Base-by-base conservation (phyloP, 805 yeast genomes). In the Starmerella floris region DNA sequence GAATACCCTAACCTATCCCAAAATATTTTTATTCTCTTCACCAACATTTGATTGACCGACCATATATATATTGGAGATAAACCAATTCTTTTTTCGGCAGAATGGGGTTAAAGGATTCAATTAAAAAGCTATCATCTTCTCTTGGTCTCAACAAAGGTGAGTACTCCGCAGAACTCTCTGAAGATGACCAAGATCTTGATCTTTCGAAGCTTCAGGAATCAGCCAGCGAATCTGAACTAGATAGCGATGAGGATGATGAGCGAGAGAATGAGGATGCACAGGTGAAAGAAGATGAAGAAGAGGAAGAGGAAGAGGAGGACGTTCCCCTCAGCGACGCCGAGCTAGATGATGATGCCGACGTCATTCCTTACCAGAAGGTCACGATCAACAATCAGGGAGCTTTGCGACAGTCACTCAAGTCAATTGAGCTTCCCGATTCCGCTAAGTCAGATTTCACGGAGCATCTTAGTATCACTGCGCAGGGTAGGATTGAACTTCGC, bases 371-470 rank as follows among this genome's bases (percentile, higher is more conserved):
- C 63, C 84, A 91, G 44, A 87, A 87, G 61, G 70, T 84, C 39
- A 87, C 95, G 11, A 68, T 88, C 50, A 85, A 91, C 63, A 88
- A 91, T 64, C 69, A 67, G 37, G 78, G 82, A n/a, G 97, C 98
- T 3, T 55, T 66, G 32, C 46, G 51, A 31, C 55, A 55, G 36
- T 48, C 64, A 20, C 49, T 59, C 16, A 48, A 52, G 13, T 26
- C 55, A 8, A 56, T 66, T 39, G 53, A 49, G 28, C 55, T 66
- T 19, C 81, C 83, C 15, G 31, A 32, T 17, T 70, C 76, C 72
- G 62, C 68, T 17, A 76, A 76, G 53, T 73, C 74, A 53, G 66
- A 82, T 5, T 88, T 91, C 64, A 74, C 72, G 50, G 97, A 91
- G 65, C 94, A 83, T 61, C 85, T 83, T 66, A 62, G 83, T 15